These are phyloP conservation scores for Amaranthus tricolor DNA, from an alignment of 179 eudicot species.

Conservation along the genomic window DNA sequence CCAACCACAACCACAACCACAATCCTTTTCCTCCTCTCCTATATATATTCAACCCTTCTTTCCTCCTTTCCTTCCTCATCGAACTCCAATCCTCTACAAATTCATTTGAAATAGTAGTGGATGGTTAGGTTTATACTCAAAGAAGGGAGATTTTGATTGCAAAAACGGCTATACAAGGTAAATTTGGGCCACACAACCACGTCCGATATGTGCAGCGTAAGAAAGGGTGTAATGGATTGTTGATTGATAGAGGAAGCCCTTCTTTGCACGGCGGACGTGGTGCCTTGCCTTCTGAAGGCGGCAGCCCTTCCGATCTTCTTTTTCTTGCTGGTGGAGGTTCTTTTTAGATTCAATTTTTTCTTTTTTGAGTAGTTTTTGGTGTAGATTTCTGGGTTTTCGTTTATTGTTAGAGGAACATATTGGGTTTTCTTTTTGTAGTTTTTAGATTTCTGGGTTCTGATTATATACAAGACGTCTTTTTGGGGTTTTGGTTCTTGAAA, in stretches of 20 bases:
- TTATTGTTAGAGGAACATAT: no score
- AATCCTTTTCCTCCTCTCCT: no score
- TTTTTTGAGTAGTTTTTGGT: neutral
- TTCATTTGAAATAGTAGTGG: no score
- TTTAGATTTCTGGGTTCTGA: no score
- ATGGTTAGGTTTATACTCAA: neutral
- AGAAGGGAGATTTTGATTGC: neutral
- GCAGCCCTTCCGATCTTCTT: slow-evolving; percentile 94
- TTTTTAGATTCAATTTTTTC: neutral
- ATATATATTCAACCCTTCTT: no score
- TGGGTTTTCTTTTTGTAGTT: no score
- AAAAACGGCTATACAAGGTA: slow-evolving; percentile 15
- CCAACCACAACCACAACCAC: no score
- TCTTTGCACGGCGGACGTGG: slow-evolving; percentile 99
- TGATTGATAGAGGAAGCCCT: slow-evolving; percentile 34
- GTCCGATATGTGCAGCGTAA: neutral
- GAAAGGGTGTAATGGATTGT: neutral
- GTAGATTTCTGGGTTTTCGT: neutral
- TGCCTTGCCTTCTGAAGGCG: slow-evolving; percentile 97
- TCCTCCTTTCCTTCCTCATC: no score
- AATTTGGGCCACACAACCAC: neutral
- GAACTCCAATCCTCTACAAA: no score
- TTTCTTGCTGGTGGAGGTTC: slow-evolving; percentile 95
- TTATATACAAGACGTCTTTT: neutral
- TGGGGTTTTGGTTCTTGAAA: slow-evolving; percentile 14